Evolutionary conservation across 306 rosid species (phyloP).

Genomic region (Malus fusca): DNA sequence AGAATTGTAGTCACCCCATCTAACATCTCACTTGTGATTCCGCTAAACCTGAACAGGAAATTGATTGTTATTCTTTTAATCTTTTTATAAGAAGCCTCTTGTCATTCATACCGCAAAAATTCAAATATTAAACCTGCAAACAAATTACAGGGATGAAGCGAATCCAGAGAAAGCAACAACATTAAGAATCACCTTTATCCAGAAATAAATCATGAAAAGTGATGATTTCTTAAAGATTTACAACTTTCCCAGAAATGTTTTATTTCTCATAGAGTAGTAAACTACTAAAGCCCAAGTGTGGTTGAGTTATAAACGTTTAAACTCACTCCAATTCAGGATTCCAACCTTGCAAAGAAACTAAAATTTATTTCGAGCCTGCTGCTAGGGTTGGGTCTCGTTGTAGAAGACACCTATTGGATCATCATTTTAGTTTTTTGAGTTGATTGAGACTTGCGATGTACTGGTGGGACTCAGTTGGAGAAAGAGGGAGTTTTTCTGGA

Average conservation of each 20-base stretch:
- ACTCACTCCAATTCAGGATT: not conserved
- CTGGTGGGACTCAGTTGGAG: not conserved
- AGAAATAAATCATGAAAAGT: not conserved
- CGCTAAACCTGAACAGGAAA: slow-evolving; percentile 67
- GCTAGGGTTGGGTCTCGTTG: not conserved
- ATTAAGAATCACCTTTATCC: not conserved
- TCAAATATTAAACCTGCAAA: not conserved
- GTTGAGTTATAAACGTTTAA: not conserved
- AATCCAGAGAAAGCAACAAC: not conserved
- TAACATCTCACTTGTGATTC: slow-evolving; percentile 87
- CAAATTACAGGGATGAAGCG: not conserved
- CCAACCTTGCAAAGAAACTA: not conserved
- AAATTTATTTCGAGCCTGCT: not conserved
- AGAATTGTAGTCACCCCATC: slow-evolving; percentile 74
- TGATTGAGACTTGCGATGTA: not conserved
- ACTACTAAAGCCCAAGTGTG: not conserved
- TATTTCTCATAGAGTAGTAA: not conserved
- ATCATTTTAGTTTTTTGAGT: not conserved
- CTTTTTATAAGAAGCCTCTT: not conserved
- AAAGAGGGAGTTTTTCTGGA: not conserved
- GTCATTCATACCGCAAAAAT: not conserved
- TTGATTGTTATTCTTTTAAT: not conserved
- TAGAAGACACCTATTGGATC: not conserved
- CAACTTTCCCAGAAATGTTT: not conserved
- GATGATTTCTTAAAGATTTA: not conserved